Evolutionary conservation across 2,329 filamentous ascomycete species (phyloP).

Genomic region (Penicillium olsonii): DNA sequence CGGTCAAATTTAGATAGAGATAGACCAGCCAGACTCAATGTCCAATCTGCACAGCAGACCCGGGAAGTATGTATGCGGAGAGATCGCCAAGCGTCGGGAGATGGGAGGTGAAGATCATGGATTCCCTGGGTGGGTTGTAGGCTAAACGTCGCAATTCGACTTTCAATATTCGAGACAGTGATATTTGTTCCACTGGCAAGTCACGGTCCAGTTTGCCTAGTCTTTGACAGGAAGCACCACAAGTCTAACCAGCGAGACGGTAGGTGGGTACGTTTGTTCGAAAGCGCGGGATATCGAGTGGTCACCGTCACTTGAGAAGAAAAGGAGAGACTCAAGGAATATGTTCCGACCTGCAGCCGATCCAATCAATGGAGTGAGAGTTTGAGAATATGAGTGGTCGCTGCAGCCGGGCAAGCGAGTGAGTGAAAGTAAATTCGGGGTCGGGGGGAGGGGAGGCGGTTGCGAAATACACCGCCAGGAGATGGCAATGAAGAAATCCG

Average conservation of each 20-base stretch:
- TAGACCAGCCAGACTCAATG: slow-evolving; percentile 26
- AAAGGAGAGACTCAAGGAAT: slow-evolving; percentile 10
- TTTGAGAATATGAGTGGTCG: slow-evolving; percentile 25
- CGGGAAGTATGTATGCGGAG: slow-evolving; percentile 17
- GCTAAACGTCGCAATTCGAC: slow-evolving; percentile 8
- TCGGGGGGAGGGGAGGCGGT: slow-evolving; percentile 1
- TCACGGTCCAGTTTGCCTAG: neutral
- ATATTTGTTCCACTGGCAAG: slow-evolving; percentile 2
- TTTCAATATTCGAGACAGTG: slow-evolving; percentile 4
- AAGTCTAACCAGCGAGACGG: neutral
- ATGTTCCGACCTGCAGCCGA: slow-evolving; percentile 21
- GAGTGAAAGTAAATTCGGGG: slow-evolving; percentile 17
- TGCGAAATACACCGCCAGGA: slow-evolving; percentile 15
- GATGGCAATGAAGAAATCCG: neutral
- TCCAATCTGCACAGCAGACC: slow-evolving; percentile 38
- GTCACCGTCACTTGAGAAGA: slow-evolving; percentile 18
- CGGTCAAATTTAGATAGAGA: slow-evolving; percentile 17
- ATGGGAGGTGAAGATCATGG: slow-evolving; percentile 32
- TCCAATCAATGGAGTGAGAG: slow-evolving; percentile 18
- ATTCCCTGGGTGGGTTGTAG: slow-evolving; percentile 20
- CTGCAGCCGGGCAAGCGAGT: slow-evolving; percentile 36
- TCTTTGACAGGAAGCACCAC: neutral
- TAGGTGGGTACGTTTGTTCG: slow-evolving; percentile 2
- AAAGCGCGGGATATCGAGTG: slow-evolving; percentile 13
- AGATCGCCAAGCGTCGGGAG: slow-evolving; percentile 28